These are phyloP conservation scores for Phytophthora parvispora DNA, from an alignment of 352 stramenopile genomes.

Conservation along the genomic window DNA sequence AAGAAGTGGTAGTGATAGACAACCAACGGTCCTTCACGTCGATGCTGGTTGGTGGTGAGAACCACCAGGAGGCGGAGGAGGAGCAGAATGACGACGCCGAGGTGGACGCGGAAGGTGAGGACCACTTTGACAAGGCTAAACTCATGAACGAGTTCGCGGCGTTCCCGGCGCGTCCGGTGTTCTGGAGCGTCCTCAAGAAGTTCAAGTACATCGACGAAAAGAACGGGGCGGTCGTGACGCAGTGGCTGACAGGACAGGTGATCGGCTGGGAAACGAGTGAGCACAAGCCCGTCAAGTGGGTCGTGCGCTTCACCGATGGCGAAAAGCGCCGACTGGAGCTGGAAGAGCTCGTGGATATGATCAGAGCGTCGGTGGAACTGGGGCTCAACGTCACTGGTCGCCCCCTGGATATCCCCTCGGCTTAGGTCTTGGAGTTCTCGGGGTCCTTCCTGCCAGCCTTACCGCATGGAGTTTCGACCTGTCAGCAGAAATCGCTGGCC, in stretches of 20 bases:
- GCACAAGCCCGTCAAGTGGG: conserved; percentile 19
- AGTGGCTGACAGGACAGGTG: conserved; percentile 38
- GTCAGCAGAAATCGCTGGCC: too few relatives aligned
- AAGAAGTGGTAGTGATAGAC: not conserved
- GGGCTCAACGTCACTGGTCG: conserved; percentile 27
- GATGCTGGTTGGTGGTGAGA: not conserved
- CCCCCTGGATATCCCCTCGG: conserved; percentile 5
- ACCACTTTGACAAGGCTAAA: conserved; percentile 23
- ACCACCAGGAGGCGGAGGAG: not conserved
- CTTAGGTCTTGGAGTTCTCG: not conserved
- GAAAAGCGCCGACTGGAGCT: conserved; percentile 19
- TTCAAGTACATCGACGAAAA: conserved; percentile 14
- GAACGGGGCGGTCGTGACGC: conserved; percentile 14
- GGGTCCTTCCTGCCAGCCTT: too few relatives aligned
- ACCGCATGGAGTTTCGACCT: not conserved
- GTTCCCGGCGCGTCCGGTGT: conserved; percentile 29
- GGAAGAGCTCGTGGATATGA: conserved; percentile 36
- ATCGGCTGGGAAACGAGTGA: conserved; percentile 27
- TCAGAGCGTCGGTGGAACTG: conserved; percentile 10
- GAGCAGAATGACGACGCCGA: not conserved
- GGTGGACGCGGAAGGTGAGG: not conserved
- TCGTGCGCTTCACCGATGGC: conserved; percentile 30
- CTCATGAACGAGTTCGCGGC: conserved; percentile 32
- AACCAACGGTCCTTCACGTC: not conserved
- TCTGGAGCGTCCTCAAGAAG: conserved; percentile 38